Conservation (phyloP, 352 stramenopile species). For the Detonula confervacea region DNA sequence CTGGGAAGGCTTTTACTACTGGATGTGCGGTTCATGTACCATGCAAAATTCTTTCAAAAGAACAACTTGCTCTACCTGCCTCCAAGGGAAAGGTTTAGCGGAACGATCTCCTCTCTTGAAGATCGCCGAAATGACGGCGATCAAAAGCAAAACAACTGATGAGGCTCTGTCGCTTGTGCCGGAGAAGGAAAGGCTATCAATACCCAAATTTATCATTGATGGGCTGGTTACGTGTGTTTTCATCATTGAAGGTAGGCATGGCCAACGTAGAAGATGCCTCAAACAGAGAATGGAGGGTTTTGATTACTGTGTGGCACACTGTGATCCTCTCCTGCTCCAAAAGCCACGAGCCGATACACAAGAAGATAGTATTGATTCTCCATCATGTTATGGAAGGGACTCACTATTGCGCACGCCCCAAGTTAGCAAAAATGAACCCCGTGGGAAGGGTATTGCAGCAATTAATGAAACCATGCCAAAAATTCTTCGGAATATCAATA, state of each 20-base stretch:
- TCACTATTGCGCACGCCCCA: neutral
- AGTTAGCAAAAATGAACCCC: too few species aligned
- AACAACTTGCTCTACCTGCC: constrained; percentile 29
- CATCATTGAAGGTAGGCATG: constrained; percentile 23
- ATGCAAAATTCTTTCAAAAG: constrained; percentile 49
- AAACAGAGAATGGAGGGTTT: constrained; percentile 32
- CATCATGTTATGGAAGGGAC: constrained; percentile 9
- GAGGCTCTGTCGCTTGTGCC: constrained; percentile 33
- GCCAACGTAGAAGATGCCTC: constrained; percentile 33
- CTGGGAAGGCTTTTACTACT: constrained; percentile 48
- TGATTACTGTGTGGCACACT: constrained; percentile 49
- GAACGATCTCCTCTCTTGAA: constrained; percentile 35
- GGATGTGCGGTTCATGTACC: constrained; percentile 45
- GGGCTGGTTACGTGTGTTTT: constrained; percentile 43
- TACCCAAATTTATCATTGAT: constrained; percentile 44
- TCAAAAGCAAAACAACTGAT: constrained; percentile 29
- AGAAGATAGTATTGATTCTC: constrained; percentile 10
- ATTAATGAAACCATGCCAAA: constrained; percentile 35
- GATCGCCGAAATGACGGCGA: constrained; percentile 35
- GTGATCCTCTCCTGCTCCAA: constrained; percentile 31
- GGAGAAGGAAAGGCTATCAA: constrained; percentile 16
- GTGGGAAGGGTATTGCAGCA: constrained; percentile 13
- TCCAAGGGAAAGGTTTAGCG: constrained; percentile 28
- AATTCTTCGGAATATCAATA: constrained; percentile 27
- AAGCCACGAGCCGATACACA: neutral